Evolutionary conservation across 192 early-diverging fungal species (phyloP).

Genomic region (Neocallimastix lanati): DNA sequence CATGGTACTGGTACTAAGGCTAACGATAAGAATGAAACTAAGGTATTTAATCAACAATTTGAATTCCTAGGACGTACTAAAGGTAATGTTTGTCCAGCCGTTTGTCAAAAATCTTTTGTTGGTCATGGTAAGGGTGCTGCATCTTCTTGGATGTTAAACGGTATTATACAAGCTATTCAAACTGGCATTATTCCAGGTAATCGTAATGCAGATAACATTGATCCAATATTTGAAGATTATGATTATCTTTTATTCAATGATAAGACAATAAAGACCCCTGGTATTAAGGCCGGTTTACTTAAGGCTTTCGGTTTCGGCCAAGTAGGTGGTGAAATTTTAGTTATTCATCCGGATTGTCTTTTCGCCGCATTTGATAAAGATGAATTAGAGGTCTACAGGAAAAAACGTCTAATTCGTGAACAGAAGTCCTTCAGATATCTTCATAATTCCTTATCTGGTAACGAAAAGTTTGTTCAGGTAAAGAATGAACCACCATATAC

Average conservation of each 20-base stretch:
- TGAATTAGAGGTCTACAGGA: constrained; percentile 50
- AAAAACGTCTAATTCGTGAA: constrained; percentile 48
- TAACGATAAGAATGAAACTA: constrained; percentile 90
- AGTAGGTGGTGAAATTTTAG: constrained; percentile 71
- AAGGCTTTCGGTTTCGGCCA: constrained; percentile 94
- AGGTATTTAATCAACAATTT: constrained; percentile 67
- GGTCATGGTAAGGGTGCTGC: constrained; percentile 95
- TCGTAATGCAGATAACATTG: constrained; percentile 75
- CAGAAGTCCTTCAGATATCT: constrained; percentile 69
- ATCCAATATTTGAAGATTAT: constrained; percentile 48
- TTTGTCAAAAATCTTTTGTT: constrained; percentile 86
- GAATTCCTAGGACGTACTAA: constrained; percentile 65
- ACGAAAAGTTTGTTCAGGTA: constrained; percentile 60
- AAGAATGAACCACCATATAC: constrained; percentile 76
- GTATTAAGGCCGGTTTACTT: constrained; percentile 72
- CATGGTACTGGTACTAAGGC: constrained; percentile 87
- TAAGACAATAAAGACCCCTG: constrained; percentile 69
- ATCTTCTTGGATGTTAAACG: constrained; percentile 92
- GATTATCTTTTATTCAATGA: constrained; percentile 68
- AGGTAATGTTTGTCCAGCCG: constrained; percentile 56
- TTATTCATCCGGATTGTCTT: constrained; percentile 76
- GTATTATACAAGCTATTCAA: constrained; percentile 63
- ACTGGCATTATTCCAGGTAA: constrained; percentile 80
- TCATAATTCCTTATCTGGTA: constrained; percentile 71
- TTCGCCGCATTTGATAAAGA: constrained; percentile 52